Evolutionary conservation across 164 flowering plant species (phyloP).

Genomic region (Liquidambar formosana): DNA sequence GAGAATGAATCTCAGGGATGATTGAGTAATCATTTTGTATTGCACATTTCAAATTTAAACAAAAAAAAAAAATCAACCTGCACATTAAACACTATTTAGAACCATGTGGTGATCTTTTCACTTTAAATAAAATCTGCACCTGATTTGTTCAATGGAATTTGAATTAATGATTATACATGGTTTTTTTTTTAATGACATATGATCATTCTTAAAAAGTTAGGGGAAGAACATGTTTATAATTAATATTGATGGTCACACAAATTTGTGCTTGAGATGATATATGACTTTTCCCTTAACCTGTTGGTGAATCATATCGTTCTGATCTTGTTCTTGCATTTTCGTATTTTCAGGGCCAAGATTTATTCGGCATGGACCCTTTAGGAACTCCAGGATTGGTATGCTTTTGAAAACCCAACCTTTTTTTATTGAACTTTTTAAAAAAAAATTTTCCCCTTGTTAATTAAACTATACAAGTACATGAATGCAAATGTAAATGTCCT

Average conservation of each 20-base stretch:
- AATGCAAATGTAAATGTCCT: neutral
- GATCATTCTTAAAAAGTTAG: too few species aligned
- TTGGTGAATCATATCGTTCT: neutral
- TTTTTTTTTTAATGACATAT: neutral
- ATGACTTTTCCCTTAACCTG: neutral
- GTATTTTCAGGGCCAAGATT: constrained; percentile 36
- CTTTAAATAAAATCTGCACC: too few species aligned
- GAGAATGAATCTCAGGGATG: neutral
- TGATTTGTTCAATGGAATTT: too few species aligned
- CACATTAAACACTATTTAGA: too few species aligned
- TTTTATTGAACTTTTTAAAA: neutral
- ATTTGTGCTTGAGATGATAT: neutral
- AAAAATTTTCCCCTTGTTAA: neutral
- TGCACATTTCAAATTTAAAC: too few species aligned
- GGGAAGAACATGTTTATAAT: too few species aligned
- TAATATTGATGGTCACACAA: neutral
- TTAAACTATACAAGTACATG: neutral
- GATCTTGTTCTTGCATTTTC: constrained; percentile 10
- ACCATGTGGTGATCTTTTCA: too few species aligned
- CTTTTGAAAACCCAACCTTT: neutral
- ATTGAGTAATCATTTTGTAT: too few species aligned
- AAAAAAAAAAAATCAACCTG: too few species aligned
- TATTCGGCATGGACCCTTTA: constrained; percentile 40
- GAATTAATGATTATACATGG: too few species aligned
- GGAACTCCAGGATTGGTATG: constrained; percentile 57